Percentiles rank a stretch among this genome's conserved stretches.
phyloP scores from a whole-genome alignment of 1,284 basidiomycete species.

The Stygiomarasmius scandens region DNA sequence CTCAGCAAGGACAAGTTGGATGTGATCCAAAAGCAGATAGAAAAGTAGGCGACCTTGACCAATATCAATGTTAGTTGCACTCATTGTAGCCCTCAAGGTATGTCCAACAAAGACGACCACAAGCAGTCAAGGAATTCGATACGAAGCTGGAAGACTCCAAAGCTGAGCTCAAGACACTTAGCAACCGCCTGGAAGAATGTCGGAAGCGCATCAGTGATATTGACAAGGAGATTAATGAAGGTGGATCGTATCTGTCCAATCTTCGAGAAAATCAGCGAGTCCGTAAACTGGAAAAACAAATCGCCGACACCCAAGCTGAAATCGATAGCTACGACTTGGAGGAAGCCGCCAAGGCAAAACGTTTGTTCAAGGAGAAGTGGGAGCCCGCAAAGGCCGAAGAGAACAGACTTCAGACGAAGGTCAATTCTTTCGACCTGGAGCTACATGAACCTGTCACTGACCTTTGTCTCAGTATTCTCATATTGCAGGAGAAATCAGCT shows the following conservation, averaged over 20 bases:
- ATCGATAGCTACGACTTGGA: constrained; percentile 82
- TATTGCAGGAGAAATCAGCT: constrained; percentile 80
- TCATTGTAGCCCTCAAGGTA: constrained; percentile 55
- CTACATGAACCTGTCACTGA: constrained; percentile 3
- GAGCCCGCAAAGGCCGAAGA: constrained; percentile 72
- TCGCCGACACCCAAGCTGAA: constrained; percentile 70
- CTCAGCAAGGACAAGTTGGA: constrained; percentile 67
- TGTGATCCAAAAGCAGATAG: constrained; percentile 61
- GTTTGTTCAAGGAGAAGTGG: constrained; percentile 86
- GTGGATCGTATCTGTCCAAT: constrained; percentile 71
- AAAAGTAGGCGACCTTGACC: constrained; percentile 47
- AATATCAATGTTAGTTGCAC: constrained; percentile 1
- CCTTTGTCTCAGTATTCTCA: constrained; percentile 66
- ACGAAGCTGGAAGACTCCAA: constrained; percentile 65
- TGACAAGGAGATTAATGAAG: constrained; percentile 75
- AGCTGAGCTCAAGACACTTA: constrained; percentile 58
- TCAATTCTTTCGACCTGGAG: constrained; percentile 40
- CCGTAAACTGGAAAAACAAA: constrained; percentile 69
- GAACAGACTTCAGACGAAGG: constrained; percentile 72
- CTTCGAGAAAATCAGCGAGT: constrained; percentile 87
- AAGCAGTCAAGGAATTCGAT: constrained; percentile 64
- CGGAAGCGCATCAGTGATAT: constrained; percentile 57
- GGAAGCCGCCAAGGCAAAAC: constrained; percentile 75
- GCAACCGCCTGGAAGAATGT: constrained; percentile 52
- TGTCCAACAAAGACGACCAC: constrained; percentile 67